Evolutionary conservation across 2,329 filamentous ascomycete genomes (phyloP).

Genomic region (Neonectria faginata): DNA sequence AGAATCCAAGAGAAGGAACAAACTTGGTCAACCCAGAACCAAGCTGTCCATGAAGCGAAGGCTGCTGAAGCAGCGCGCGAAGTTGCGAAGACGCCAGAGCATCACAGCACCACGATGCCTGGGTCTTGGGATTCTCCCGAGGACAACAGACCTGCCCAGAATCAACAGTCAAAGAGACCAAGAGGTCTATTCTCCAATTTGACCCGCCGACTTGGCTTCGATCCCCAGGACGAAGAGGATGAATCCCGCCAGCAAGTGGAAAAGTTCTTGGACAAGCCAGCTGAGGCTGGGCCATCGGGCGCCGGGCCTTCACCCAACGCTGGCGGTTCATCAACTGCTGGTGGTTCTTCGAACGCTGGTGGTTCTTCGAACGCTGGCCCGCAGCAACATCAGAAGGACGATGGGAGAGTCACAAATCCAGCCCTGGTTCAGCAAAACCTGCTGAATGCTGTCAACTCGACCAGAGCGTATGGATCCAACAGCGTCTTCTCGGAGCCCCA

Average conservation of each 20-base stretch:
- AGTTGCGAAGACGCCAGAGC: conserved; percentile 55
- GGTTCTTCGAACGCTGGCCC: conserved; percentile 26
- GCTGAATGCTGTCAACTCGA: conserved; percentile 81
- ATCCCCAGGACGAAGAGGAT: conserved; percentile 59
- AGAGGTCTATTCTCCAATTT: conserved; percentile 76
- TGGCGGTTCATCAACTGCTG: conserved; percentile 30
- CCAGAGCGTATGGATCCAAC: conserved; percentile 79
- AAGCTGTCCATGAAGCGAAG: conserved; percentile 47
- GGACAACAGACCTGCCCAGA: conserved; percentile 50
- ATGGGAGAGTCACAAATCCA: conserved; percentile 69
- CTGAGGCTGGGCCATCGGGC: conserved; percentile 34
- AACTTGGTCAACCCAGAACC: conserved; percentile 52
- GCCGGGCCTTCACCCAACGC: conserved; percentile 29
- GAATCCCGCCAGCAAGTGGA: conserved; percentile 56
- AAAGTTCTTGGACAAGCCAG: conserved; percentile 56
- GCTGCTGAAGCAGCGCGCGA: conserved; percentile 55
- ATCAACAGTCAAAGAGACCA: conserved; percentile 55
- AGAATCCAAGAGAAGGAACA: conserved; percentile 69
- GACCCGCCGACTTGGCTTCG: conserved; percentile 75
- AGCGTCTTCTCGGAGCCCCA: conserved; percentile 78
- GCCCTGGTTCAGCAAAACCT: conserved; percentile 76
- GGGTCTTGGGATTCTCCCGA: conserved; percentile 80
- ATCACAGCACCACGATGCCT: conserved; percentile 69
- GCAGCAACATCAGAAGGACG: conserved; percentile 51
- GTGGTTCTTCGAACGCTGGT: conserved; percentile 27